Conservation (phyloP, 192 early-diverging fungal species). For the Chytriomyces sp. region DNA sequence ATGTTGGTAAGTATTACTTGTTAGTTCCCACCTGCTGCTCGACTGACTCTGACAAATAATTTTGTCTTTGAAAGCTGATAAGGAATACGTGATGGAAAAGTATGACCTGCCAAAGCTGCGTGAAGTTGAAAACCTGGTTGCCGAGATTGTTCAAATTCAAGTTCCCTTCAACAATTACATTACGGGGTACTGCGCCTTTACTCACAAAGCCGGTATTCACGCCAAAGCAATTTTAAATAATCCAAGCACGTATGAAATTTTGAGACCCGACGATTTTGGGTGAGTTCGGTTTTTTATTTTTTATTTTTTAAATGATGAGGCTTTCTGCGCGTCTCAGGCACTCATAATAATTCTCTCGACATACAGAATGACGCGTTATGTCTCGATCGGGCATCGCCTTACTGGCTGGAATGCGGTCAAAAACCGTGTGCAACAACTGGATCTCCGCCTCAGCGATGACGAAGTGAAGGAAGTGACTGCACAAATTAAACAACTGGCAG, state of each 20-base stretch:
- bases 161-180: constrained; percentile 99
- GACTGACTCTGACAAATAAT: too few relatives aligned
- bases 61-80: constrained; percentile 60
- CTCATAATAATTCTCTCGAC: background rate
- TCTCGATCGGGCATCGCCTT: constrained; percentile 94
- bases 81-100: constrained; percentile 88
- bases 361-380: constrained; percentile 87
- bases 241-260: constrained; percentile 95
- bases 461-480: constrained; percentile 88
- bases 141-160: constrained; percentile 88
- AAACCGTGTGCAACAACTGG: constrained; percentile 93
- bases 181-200: constrained; percentile 97
- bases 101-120: constrained; percentile 91
- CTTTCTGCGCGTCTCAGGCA: background rate
- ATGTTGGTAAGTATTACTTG: constrained; percentile 40
- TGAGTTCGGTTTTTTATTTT: constrained; percentile 20
- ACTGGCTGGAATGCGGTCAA: constrained; percentile 99
- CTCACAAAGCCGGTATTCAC: constrained; percentile 99
- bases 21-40: background rate
- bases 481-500: constrained; percentile 93
- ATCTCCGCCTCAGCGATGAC: constrained; percentile 79
- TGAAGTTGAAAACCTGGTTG: constrained; percentile 94
- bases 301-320: background rate
- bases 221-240: constrained; percentile 99
- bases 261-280: constrained; percentile 97